Percentiles rank a stretch among this genome's conserved stretches.
Evolutionary conservation across 371 early-diverging fungal species (phyloP).

Genomic region (Cokeromyces recurvatus): DNA sequence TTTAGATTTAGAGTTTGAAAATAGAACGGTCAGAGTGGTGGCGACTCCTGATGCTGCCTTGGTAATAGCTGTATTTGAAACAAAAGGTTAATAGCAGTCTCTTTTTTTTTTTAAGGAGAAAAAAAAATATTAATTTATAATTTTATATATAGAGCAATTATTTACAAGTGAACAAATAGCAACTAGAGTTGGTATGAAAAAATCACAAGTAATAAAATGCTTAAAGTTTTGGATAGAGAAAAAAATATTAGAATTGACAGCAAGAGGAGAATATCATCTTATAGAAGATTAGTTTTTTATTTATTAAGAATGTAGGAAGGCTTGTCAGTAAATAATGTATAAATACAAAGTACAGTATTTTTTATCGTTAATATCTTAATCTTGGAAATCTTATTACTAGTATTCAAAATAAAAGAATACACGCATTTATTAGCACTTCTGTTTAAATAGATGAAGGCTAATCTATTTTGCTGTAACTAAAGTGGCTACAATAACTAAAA

Average conservation of each 20-base stretch:
- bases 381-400: too few relatives aligned
- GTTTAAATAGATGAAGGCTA: too few relatives aligned
- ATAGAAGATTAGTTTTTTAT: constrained; percentile 8
- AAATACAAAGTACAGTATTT: too few relatives aligned
- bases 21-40: constrained; percentile 3
- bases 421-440: too few relatives aligned
- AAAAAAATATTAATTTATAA: background rate
- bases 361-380: too few relatives aligned
- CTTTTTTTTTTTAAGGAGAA: too few relatives aligned
- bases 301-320: too few relatives aligned
- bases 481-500: too few relatives aligned
- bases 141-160: background rate
- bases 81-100: constrained; percentile 19
- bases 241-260: constrained; percentile 12
- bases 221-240: constrained; percentile 23
- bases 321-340: too few relatives aligned
- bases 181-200: background rate
- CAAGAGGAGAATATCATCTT: constrained; percentile 14
- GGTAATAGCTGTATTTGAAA: constrained; percentile 22
- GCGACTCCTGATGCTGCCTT: constrained; percentile 22
- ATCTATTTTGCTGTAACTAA: too few relatives aligned
- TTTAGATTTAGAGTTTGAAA: constrained; percentile 23
- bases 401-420: too few relatives aligned
- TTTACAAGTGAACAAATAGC: constrained; percentile 16
- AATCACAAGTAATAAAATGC: constrained; percentile 6